A percentile compares a stretch with the other conserved stretches of the same genome.
These are phyloP conservation scores for Aspergillus hortae DNA, from an alignment of 2,329 filamentous ascomycete species.

Conservation along the genomic window DNA sequence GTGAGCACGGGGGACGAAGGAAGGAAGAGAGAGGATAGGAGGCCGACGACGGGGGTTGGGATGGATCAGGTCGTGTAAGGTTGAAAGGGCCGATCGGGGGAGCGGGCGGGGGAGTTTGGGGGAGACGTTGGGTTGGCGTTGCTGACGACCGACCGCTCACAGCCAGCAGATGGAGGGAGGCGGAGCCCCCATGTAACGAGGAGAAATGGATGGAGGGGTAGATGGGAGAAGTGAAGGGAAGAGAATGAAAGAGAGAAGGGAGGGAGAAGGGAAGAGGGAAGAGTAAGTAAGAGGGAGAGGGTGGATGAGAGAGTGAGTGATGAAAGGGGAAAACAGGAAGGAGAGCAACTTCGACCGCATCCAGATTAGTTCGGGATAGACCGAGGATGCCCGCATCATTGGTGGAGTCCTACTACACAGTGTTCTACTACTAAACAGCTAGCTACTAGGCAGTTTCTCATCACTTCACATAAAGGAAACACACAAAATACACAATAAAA, in stretches of 20 bases:
- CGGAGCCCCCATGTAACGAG: constrained; percentile 13
- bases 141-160: constrained; percentile 20
- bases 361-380: no score
- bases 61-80: not conserved
- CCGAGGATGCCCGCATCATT: no score
- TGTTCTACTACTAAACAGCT: no score
- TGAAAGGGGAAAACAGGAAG: not conserved
- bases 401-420: no score
- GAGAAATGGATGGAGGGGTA: not conserved
- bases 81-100: constrained; percentile 17
- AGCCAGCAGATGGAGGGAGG: constrained; percentile 14
- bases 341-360: not conserved
- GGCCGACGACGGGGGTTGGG: not conserved
- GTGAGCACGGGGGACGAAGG: constrained; percentile 10
- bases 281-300: not conserved
- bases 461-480: no score
- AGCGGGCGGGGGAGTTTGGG: constrained; percentile 15
- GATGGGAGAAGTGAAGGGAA: not conserved
- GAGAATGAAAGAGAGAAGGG: not conserved
- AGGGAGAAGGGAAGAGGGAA: not conserved
- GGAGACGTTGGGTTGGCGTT: constrained; percentile 7
- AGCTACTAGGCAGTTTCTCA: no score
- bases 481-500: no score
- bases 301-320: constrained; percentile 3
- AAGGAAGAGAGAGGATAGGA: not conserved